Conservation (phyloP, 176 grass and related monocot genomes). For the Otatea glauca region DNA sequence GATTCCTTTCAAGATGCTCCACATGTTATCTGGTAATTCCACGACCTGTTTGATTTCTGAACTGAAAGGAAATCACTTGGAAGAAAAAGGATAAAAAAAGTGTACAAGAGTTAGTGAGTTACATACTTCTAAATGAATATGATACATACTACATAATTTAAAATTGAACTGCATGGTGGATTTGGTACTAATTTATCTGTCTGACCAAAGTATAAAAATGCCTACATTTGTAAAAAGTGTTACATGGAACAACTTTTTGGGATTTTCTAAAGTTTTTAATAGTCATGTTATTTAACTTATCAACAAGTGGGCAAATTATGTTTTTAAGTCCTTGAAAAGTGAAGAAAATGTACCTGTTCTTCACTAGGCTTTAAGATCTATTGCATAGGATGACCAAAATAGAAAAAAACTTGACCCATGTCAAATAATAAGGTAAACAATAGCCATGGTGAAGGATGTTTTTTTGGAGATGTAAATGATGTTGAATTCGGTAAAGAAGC, state of each 20-base stretch:
- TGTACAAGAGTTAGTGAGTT: background rate
- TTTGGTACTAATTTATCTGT: constrained; percentile 22
- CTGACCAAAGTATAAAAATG: constrained; percentile 1
- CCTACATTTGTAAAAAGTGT: background rate
- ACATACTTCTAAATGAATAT: constrained; percentile 23
- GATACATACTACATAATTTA: background rate
- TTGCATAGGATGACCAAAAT: constrained; percentile 8
- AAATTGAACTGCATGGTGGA: constrained; percentile 18
- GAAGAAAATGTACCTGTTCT: background rate
- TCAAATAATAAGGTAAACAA: constrained; percentile 22
- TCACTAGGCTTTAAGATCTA: constrained; percentile 9
- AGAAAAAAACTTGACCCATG: background rate
- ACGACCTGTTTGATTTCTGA: constrained; percentile 38
- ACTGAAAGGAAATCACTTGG: constrained; percentile 34
- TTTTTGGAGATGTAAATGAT: background rate
- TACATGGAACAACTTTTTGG: background rate
- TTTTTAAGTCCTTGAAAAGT: constrained; percentile 30
- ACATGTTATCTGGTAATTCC: constrained; percentile 71
- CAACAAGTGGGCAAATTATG: background rate
- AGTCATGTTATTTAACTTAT: constrained; percentile 16
- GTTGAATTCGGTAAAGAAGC: constrained; percentile 30
- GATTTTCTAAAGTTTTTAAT: constrained; percentile 10
- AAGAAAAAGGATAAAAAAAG: background rate
- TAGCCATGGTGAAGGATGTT: background rate
- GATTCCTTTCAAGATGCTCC: constrained; percentile 72